Conservation (phyloP, 148 eudicot genomes). For the Simmondsia chinensis region DNA sequence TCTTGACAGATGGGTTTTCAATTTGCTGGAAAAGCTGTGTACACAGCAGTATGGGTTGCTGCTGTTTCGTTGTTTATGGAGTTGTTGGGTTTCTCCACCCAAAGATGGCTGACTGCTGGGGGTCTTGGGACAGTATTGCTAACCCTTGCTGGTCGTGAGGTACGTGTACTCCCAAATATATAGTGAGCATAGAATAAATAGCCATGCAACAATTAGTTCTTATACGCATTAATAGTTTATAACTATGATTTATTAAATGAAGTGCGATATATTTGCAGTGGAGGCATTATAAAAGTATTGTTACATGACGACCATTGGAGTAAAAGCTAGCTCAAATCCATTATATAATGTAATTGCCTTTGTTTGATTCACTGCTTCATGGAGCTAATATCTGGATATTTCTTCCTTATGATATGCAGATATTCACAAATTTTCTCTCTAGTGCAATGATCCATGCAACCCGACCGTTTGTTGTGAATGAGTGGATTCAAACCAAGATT, state of each 20-base stretch:
- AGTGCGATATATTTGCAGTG: too few relatives aligned
- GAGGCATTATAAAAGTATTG: too few relatives aligned
- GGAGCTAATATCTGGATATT: too few relatives aligned
- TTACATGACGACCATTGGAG: too few relatives aligned
- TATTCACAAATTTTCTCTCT: slow-evolving; percentile 88
- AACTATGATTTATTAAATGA: too few relatives aligned
- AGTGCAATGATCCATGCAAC: slow-evolving; percentile 94
- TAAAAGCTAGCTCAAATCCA: too few relatives aligned
- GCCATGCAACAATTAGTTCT: background rate
- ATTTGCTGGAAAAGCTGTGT: slow-evolving; percentile 90
- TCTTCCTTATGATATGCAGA: slow-evolving; percentile 40
- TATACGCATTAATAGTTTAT: too few relatives aligned
- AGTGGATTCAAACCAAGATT: slow-evolving; percentile 87
- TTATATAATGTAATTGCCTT: too few relatives aligned
- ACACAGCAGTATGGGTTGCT: slow-evolving; percentile 89
- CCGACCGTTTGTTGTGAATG: slow-evolving; percentile 74
- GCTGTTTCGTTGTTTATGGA: slow-evolving; percentile 88
- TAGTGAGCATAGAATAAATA: too few relatives aligned
- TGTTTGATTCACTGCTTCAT: too few relatives aligned
- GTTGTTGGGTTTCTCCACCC: slow-evolving; percentile 90
- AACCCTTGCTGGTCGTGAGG: slow-evolving; percentile 99
- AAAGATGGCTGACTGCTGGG: slow-evolving; percentile 91
- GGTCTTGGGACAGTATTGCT: slow-evolving; percentile 94
- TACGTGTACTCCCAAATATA: too few relatives aligned
- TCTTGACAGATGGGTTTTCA: slow-evolving; percentile 77